Evolutionary conservation across 768 basidiomycete species (phyloP), one percentile per base, ranked within the genome.

Genomic region (Suillus decipiens): DNA sequence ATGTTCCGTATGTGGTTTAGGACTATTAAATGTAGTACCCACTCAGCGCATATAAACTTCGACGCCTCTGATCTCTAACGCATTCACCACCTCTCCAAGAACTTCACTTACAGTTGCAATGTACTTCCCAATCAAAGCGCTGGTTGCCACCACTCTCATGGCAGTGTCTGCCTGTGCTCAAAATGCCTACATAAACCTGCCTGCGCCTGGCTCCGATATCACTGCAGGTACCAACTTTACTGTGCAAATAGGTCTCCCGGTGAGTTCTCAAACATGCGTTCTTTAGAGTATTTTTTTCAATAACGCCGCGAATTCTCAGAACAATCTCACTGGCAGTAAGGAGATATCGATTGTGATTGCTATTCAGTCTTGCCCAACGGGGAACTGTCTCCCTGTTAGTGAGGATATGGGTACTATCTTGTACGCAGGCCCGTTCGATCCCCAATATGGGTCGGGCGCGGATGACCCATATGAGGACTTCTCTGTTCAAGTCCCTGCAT

Each of bases 271-370:
- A 47, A 37, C 36, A 58, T 17, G 55, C 59, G 34, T 36, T 55
- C 33, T n/a, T 14, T 22, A 17, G 5, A 48, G 11, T 15, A 47
- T 48, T 11, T 3, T 55, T 6, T 34, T 24, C 12, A 34, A 34
- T 48, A 50, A 28, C 47, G 36, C 33, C 59, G 19, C 19, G 22
- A 4, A 51, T n/a, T 5, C n/a, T 34, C 59, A 80, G 78, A 68
- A 75, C 63, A 66, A 71, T 7, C 66, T 77, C n/a, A 71, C 75
- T 3, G 70, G 69, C 43, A 74, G 77, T 19, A 63, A 63, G 12
- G 80, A 82, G 64, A 76, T 82, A 5, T 74, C 74, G 5, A 65
- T 82, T 51, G 76, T 77, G 31, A 76, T 82, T 59, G 79, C 71
- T 7, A 41, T 82, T 12, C 67, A 68, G 34, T 73, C 76, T 31